A percentile compares a stretch with the other conserved stretches of the same genome.
phyloP scores from a whole-genome alignment of 139 green algal genomes.

The Micromonas pusilla region DNA sequence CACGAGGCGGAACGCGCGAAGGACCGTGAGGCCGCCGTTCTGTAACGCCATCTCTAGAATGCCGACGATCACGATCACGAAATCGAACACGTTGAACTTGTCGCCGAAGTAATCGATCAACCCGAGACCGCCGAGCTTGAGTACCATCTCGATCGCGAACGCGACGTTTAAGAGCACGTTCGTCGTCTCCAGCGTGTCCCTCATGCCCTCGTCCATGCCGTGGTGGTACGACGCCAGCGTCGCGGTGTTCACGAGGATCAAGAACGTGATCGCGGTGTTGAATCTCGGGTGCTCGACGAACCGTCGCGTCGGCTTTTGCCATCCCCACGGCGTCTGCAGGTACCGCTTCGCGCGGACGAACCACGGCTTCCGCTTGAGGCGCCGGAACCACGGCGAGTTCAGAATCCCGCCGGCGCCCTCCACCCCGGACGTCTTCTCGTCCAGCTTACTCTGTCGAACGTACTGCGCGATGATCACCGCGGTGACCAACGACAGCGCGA shows the following conservation, averaged over 20 bases:
- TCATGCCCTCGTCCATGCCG: conserved; percentile 34
- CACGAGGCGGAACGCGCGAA: conserved; percentile 31
- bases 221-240: conserved; percentile 47
- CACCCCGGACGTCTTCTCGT: neutral
- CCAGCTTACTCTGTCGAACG: too few relatives aligned
- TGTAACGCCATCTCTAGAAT: conserved; percentile 45
- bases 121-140: conserved; percentile 56
- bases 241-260: conserved; percentile 53
- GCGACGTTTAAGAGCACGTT: conserved; percentile 45
- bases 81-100: conserved; percentile 59
- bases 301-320: neutral
- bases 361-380: neutral
- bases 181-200: conserved; percentile 5
- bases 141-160: conserved; percentile 55
- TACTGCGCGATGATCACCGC: conserved; percentile 13
- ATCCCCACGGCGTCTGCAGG: neutral
- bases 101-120: conserved; percentile 22
- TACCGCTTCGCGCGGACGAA: neutral
- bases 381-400: too few relatives aligned
- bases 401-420: neutral
- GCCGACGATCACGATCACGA: conserved; percentile 46
- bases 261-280: conserved; percentile 33
- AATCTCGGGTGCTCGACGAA: conserved; percentile 27
- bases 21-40: neutral
- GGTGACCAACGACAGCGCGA: neutral